Evolutionary conservation across 805 yeast genomes (phyloP), one percentile per base, ranked within the genome.

Genomic region (Monosporozyma unispora): DNA sequence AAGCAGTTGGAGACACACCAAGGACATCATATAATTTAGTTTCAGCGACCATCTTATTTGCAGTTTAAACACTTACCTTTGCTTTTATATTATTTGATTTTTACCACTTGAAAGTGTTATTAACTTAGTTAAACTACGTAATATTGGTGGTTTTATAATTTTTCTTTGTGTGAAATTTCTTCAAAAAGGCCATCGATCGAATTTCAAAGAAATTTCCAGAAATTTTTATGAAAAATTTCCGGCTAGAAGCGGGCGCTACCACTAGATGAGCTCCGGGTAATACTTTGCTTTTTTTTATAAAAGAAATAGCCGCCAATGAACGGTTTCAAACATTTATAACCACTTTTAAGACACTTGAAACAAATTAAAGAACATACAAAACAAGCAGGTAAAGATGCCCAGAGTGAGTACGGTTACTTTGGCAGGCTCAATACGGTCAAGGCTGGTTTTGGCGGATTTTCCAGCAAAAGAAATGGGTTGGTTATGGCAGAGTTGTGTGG

Each of bases 21-120:
- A 86, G 71, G 23, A 76, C 65, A 61, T 85, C 93, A 69, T 86
- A 86, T 54, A 79, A 77, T 66, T 82, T 84, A 42, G 93, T 82
- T 52, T 86, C 95, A 63, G 80, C 84, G 52, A 82, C 93, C 95
- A 86, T 85, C 16, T 31, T 54, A 57, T 70, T 47, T 48, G n/a
- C n/a, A n/a, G n/a, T n/a, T n/a, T n/a, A n/a, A n/a, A n/a, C n/a
- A n/a, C n/a, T n/a, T n/a, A n/a, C n/a, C n/a, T n/a, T n/a, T n/a
- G n/a, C n/a, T n/a, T n/a, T 5, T 25, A 25, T 25, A 25, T 25
- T 25, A 25, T 25, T 8, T 25, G 4, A 25, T 25, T 25, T 8
- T 25, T 25, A 25, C 27, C 29, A 27, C 33, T 28, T 28, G 14
- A 31, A 31, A 12, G 35, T 31, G 35, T 12, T 31, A 31, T 12